Evolutionary conservation across 768 basidiomycete genomes (phyloP), one percentile per base, ranked within the genome.

Genomic region (Mycena sanguinolenta): DNA sequence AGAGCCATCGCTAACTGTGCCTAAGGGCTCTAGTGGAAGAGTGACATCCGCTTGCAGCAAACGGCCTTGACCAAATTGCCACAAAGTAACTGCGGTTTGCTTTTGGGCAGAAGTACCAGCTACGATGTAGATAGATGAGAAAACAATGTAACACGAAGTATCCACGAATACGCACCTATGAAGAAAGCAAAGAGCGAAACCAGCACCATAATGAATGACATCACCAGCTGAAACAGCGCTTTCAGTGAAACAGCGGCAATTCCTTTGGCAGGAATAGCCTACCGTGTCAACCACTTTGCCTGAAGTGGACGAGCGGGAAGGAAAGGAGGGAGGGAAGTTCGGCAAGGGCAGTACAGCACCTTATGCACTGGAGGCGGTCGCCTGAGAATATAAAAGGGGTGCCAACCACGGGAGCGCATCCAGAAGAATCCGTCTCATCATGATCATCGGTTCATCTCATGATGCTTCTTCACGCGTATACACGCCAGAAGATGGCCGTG

Each of bases 41-140:
- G 62, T 69, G n/a, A 21, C 2, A 21, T 46, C 8, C 17, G 28
- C 68, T 14, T 8, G 6, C 17, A 64, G 38, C 6, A 64, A 30
- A 17, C 63, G 44, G 4, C 28, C 32, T 19, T n/a, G 28, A 2
- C 58, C 52, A n/a, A 69, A 69, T 28, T 69, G 68, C 62, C 57
- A 64, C 10, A 69, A 50, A 9, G 68, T 64, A 53, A 69, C 58
- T 1, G 34, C 62, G 6, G 55, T 58, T 9, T 27, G 52, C n/a
- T 3, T 21, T 49, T 57, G 66, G n/a, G 66, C 66, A 3, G n/a
- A n/a, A 36, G 34, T 23, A 36, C 34, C 34, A 36, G 34, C 55
- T 57, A 25, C 19, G 16, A 14, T 14, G n/a, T n/a, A 7, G 34
- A n/a, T 17, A 10, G 9, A 23, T 57, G 12, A 57, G 32, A 5